These are phyloP conservation scores for Eutrema yunnanense DNA, from an alignment of 345 rosid genomes.

Conservation along the genomic window DNA sequence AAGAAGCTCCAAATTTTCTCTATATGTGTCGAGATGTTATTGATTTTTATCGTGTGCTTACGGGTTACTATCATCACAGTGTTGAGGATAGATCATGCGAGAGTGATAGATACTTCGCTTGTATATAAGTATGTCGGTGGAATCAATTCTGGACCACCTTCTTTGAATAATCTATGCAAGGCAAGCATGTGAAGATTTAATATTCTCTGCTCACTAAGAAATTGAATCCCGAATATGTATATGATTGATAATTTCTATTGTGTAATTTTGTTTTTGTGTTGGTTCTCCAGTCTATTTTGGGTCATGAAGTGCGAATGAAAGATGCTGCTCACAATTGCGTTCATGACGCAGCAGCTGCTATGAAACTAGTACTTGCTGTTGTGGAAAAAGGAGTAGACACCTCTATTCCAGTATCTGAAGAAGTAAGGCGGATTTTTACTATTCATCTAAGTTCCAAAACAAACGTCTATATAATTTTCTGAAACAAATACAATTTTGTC, in stretches of 20 bases:
- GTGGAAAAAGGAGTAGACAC: slow-evolving; percentile 48
- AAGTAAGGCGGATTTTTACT: slow-evolving; percentile 34
- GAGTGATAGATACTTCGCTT: slow-evolving; percentile 77
- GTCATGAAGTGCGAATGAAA: slow-evolving; percentile 54
- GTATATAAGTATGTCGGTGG: slow-evolving; percentile 50
- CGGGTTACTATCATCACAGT: slow-evolving; percentile 40
- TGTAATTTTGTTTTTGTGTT: not conserved
- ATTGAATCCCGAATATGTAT: not conserved
- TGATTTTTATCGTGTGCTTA: not conserved
- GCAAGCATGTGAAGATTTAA: slow-evolving; percentile 31
- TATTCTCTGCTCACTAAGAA: not conserved
- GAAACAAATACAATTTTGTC: not conserved
- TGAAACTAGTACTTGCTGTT: slow-evolving; percentile 77
- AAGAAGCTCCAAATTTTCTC: not conserved
- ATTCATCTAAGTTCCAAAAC: not conserved
- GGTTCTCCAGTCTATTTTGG: slow-evolving; percentile 52
- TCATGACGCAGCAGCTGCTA: slow-evolving; percentile 83
- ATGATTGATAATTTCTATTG: not conserved
- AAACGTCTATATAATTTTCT: not conserved
- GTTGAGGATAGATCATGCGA: slow-evolving; percentile 75
- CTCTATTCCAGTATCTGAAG: slow-evolving; percentile 30
- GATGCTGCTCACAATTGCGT: slow-evolving; percentile 75
- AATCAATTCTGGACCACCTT: slow-evolving; percentile 35
- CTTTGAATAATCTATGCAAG: slow-evolving; percentile 77
- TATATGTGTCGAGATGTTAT: not conserved